Conservation (phyloP, 202 grass and related monocot genomes). For the Zizania palustris region DNA sequence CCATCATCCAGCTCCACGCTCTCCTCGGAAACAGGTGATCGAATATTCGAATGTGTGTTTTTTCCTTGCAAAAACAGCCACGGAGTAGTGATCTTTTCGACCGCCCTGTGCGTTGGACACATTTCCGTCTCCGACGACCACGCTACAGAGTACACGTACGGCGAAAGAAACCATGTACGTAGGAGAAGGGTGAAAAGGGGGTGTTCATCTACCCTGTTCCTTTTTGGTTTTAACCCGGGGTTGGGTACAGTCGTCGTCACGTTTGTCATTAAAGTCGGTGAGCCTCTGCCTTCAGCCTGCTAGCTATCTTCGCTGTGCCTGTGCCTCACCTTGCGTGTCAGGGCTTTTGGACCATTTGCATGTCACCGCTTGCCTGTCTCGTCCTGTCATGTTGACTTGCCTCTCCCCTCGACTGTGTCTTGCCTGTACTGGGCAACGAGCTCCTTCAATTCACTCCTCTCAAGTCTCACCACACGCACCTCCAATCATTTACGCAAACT, state of each 20-base stretch:
- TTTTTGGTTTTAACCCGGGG: neutral
- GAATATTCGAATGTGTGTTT: too few species aligned
- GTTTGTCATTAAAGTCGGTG: conserved; percentile 35
- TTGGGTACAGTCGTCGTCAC: conserved; percentile 29
- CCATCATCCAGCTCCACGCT: conserved; percentile 80
- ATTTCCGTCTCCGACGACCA: neutral
- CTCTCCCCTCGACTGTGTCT: conserved; percentile 10
- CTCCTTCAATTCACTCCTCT: conserved; percentile 15
- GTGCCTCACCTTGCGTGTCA: conserved; percentile 45
- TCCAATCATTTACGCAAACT: conserved; percentile 28
- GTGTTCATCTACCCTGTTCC: neutral
- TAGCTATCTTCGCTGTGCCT: conserved; percentile 32
- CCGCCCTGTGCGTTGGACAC: neutral
- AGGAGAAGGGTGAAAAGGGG: neutral
- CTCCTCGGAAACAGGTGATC: conserved; percentile 78
- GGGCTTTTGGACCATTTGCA: conserved; percentile 35
- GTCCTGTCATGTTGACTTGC: conserved; percentile 52
- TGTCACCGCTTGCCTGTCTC: conserved; percentile 34
- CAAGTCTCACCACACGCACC: conserved; percentile 43
- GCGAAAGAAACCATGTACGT: neutral
- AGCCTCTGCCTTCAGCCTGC: conserved; percentile 13
- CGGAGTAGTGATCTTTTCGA: neutral
- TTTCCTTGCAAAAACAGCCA: too few species aligned
- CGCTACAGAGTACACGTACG: neutral
- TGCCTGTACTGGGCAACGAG: neutral